These are phyloP conservation scores for Lichenothelia convexa DNA, from an alignment of 495 filamentous ascomycete species.

Conservation along the genomic window DNA sequence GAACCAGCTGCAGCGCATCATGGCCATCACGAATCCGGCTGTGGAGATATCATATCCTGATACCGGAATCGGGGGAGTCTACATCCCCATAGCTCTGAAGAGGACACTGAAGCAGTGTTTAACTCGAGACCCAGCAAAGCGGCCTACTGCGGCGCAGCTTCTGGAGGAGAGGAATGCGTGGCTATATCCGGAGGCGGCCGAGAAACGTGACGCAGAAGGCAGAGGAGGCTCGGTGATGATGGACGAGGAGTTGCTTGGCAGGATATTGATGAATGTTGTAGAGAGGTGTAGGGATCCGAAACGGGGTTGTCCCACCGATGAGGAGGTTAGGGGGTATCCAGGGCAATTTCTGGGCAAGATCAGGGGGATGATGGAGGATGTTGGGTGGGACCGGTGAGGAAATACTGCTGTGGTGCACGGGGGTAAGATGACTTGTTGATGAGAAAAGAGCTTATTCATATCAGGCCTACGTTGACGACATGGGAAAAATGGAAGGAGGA, in stretches of 20 bases:
- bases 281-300: slow-evolving; percentile 44
- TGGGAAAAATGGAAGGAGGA: too few relatives aligned
- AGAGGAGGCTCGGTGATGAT: slow-evolving; percentile 58
- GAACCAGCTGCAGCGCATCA: slow-evolving; percentile 54
- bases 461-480: too few relatives aligned
- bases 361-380: slow-evolving; percentile 42
- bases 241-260: slow-evolving; percentile 53
- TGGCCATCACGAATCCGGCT: slow-evolving; percentile 77
- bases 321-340: slow-evolving; percentile 55
- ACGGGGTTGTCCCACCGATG: slow-evolving; percentile 45
- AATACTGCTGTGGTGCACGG: too few relatives aligned
- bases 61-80: slow-evolving; percentile 50
- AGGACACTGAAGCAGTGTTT: slow-evolving; percentile 63
- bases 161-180: slow-evolving; percentile 57
- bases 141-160: slow-evolving; percentile 64
- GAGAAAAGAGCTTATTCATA: too few relatives aligned
- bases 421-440: too few relatives aligned
- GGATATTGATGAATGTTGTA: slow-evolving; percentile 61
- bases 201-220: too few relatives aligned
- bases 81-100: slow-evolving; percentile 51
- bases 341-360: slow-evolving; percentile 45
- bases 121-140: slow-evolving; percentile 52
- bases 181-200: slow-evolving; percentile 51
- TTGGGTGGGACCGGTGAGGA: too few relatives aligned
- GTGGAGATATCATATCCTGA: slow-evolving; percentile 69